Conservation (phyloP, 1,284 basidiomycete species). For the Cutaneotrichosporon cavernicola region DNA sequence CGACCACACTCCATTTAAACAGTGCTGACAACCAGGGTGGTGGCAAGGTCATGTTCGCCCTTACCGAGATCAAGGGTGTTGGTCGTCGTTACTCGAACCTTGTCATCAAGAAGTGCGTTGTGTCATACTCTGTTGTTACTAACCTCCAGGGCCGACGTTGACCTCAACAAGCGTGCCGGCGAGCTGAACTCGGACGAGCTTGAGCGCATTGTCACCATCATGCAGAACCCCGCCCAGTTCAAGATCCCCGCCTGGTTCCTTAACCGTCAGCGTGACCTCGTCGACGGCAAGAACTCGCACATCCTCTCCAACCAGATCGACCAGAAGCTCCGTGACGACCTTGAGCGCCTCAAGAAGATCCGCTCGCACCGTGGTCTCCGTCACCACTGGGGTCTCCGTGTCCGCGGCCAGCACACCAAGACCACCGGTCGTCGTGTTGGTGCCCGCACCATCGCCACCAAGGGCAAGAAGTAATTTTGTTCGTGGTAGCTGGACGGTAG, state of each 20-base stretch:
- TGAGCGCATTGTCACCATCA: slow-evolving; percentile 98
- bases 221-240: slow-evolving; percentile 99
- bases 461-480: slow-evolving; percentile 33
- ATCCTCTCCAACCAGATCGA: slow-evolving; percentile 96
- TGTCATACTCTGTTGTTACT: not conserved
- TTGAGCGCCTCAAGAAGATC: slow-evolving; percentile 99
- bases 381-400: slow-evolving; percentile 94
- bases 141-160: slow-evolving; percentile 76
- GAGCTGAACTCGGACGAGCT: slow-evolving; percentile 96
- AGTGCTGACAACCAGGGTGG: slow-evolving; percentile 3
- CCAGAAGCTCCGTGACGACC: slow-evolving; percentile 97
- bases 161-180: slow-evolving; percentile 94
- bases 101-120: slow-evolving; percentile 86
- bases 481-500: slow-evolving; percentile 9
- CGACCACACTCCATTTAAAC: not conserved
- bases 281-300: slow-evolving; percentile 96
- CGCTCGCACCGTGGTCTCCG: slow-evolving; percentile 96
- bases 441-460: slow-evolving; percentile 29
- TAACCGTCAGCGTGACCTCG: slow-evolving; percentile 98
- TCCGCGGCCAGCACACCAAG: slow-evolving; percentile 98
- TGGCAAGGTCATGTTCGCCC: slow-evolving; percentile 87
- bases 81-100: slow-evolving; percentile 98
- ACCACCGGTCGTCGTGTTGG: slow-evolving; percentile 60
- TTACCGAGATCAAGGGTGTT: slow-evolving; percentile 99
- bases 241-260: slow-evolving; percentile 99